These are phyloP conservation scores for Chenopodium formosanum DNA, from an alignment of 148 eudicot species.

Conservation along the genomic window DNA sequence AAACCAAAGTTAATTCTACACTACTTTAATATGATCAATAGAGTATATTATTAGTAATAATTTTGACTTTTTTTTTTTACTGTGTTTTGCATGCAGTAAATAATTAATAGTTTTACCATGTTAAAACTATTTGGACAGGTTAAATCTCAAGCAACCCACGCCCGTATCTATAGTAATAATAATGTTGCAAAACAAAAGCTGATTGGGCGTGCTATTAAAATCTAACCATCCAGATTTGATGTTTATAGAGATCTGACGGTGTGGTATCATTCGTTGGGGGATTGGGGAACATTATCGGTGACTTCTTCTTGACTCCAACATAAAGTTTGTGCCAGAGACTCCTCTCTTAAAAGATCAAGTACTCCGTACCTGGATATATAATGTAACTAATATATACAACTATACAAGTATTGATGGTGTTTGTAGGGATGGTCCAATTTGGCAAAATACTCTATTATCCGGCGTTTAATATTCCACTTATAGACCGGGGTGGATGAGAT, in stretches of 20 bases:
- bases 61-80: not conserved
- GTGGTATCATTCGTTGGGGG: constrained; percentile 12
- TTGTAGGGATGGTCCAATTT: too few species aligned
- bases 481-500: too few species aligned
- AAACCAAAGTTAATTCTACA: too few species aligned
- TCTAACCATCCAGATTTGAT: constrained; percentile 2
- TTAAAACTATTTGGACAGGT: not conserved
- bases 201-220: constrained; percentile 22
- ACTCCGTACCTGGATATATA: too few species aligned
- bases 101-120: not conserved
- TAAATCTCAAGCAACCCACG: constrained; percentile 27
- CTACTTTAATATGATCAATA: not conserved
- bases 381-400: too few species aligned
- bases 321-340: not conserved
- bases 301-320: not conserved
- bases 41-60: not conserved
- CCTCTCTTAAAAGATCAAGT: too few species aligned
- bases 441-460: too few species aligned
- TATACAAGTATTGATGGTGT: too few species aligned
- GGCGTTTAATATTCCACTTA: too few species aligned
- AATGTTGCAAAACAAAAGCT: constrained; percentile 23
- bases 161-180: constrained; percentile 27
- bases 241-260: not conserved
- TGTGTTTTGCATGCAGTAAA: not conserved
- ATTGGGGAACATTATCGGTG: constrained; percentile 20